These are phyloP conservation scores for Mucuna pruriens DNA, from an alignment of 306 rosid species.

Conservation along the genomic window DNA sequence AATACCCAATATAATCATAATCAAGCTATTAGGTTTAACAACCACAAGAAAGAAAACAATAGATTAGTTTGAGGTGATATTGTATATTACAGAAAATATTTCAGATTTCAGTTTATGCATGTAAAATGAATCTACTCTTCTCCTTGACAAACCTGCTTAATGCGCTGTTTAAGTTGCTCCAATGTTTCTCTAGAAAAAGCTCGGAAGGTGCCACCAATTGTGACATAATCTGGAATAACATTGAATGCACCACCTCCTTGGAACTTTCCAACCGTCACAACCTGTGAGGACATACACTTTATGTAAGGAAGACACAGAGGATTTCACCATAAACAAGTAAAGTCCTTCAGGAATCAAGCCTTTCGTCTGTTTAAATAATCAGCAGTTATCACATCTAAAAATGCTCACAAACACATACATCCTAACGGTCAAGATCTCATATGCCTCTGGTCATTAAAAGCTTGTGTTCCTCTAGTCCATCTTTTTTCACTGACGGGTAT, in stretches of 20 bases:
- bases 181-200: constrained; percentile 62
- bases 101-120: neutral
- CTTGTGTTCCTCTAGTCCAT: neutral
- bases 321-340: constrained; percentile 19
- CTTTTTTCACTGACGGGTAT: neutral
- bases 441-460: constrained; percentile 9
- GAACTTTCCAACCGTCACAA: constrained; percentile 78
- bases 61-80: neutral
- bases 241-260: constrained; percentile 95
- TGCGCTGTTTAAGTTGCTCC: constrained; percentile 62
- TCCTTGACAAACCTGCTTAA: constrained; percentile 57
- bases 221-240: constrained; percentile 93
- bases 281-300: constrained; percentile 47
- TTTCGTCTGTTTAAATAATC: neutral
- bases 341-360: neutral
- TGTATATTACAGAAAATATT: neutral
- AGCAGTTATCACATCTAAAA: neutral
- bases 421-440: neutral
- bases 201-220: constrained; percentile 92
- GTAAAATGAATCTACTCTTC: neutral
- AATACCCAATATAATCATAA: neutral
- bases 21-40: neutral
- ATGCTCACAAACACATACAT: neutral
- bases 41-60: neutral
- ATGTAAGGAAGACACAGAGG: constrained; percentile 29